Conservation (phyloP, 306 rosid species). For the Sesbania bispinosa region DNA sequence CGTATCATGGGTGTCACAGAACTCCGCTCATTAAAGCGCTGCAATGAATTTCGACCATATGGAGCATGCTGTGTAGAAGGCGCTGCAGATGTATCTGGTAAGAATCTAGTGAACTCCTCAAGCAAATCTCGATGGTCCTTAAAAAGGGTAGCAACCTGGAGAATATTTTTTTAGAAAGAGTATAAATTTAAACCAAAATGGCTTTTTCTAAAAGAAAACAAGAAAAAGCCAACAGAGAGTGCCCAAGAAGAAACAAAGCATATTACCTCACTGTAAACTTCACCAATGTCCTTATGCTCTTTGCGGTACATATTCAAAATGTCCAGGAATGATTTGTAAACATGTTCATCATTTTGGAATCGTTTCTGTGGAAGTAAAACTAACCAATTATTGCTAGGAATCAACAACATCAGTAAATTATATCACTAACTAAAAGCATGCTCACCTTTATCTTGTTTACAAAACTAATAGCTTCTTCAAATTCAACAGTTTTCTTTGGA, state of each 20-base stretch:
- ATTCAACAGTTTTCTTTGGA: conserved; percentile 91
- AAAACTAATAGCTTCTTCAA: conserved; percentile 95
- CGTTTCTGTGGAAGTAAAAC: conserved; percentile 61
- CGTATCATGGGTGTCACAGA: conserved; percentile 58
- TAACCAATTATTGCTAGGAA: conserved; percentile 8
- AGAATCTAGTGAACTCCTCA: conserved; percentile 84
- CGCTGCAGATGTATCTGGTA: conserved; percentile 79
- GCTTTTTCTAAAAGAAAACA: not conserved
- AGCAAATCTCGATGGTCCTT: conserved; percentile 80
- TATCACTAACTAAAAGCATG: not conserved
- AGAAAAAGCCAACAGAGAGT: not conserved
- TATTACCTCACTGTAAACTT: conserved; percentile 86
- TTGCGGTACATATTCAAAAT: conserved; percentile 95
- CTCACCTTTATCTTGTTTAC: conserved; percentile 97
- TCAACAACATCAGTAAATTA: not conserved
- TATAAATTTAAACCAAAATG: not conserved
- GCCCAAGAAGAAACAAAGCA: not conserved
- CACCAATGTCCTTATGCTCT: conserved; percentile 90
- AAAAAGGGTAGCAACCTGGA: conserved; percentile 78
- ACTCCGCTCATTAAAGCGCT: conserved; percentile 63
- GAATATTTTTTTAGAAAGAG: not conserved
- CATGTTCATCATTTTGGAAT: conserved; percentile 78
- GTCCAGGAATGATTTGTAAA: conserved; percentile 92
- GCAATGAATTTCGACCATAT: conserved; percentile 54
- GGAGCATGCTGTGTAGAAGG: conserved; percentile 57